Conservation (phyloP, 202 grass and related monocot species). For the Digitaria exilis region DNA sequence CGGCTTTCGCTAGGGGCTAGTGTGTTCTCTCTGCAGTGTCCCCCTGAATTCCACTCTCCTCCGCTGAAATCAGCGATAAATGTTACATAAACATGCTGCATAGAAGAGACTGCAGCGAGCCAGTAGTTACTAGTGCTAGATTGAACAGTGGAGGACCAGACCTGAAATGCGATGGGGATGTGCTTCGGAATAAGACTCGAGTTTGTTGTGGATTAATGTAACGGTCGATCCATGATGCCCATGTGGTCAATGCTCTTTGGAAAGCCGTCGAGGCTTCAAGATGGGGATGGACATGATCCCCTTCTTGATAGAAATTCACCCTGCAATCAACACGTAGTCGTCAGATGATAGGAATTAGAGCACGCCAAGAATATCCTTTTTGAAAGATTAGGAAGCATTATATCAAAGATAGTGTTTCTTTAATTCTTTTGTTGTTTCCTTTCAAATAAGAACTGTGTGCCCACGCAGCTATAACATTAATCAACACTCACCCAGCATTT, state of each 20-base stretch:
- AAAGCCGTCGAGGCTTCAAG: constrained; percentile 70
- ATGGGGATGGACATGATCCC: constrained; percentile 54
- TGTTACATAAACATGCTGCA: background rate
- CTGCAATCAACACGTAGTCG: constrained; percentile 46
- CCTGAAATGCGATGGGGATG: constrained; percentile 89
- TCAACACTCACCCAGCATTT: constrained; percentile 66
- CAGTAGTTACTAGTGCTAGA: background rate
- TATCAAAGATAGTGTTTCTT: background rate
- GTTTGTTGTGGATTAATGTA: constrained; percentile 57
- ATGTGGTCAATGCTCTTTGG: constrained; percentile 70
- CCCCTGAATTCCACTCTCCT: constrained; percentile 89
- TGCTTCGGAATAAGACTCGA: constrained; percentile 82
- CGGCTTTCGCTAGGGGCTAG: constrained; percentile 48
- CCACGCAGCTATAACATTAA: background rate
- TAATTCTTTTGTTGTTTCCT: background rate
- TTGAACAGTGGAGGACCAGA: constrained; percentile 24
- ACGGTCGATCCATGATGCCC: constrained; percentile 74
- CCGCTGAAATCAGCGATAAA: constrained; percentile 50
- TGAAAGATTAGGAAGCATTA: background rate
- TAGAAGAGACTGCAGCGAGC: background rate
- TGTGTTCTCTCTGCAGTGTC: constrained; percentile 75
- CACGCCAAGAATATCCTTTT: background rate
- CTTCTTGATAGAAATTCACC: constrained; percentile 93
- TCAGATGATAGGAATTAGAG: constrained; percentile 11
- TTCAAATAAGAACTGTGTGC: background rate